Percentiles rank a stretch among this genome's conserved stretches.
These are phyloP conservation scores for Trichophyton verrucosum DNA, from an alignment of 2,329 filamentous ascomycete species.

Conservation along the genomic window DNA sequence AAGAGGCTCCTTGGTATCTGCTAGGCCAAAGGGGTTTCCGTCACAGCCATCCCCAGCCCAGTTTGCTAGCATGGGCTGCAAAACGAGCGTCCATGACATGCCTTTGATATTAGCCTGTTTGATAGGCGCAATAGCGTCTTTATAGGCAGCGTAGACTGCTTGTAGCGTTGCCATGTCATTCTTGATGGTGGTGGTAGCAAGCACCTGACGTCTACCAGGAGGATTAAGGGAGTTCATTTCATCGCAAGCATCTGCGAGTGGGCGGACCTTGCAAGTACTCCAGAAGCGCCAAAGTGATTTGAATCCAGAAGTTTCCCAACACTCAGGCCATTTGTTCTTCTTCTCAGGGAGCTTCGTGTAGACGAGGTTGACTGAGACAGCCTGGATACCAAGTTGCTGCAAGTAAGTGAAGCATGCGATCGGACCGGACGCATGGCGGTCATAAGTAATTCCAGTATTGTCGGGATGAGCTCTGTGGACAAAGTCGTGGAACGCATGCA, in stretches of 20 bases:
- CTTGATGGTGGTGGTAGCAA: constrained; percentile 27
- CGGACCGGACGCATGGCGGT: constrained; percentile 18
- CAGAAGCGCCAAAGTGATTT: constrained; percentile 22
- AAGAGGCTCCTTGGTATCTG: constrained; percentile 18
- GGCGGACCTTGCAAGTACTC: constrained; percentile 24
- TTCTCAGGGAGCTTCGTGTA: constrained; percentile 9
- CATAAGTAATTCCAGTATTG: constrained; percentile 8
- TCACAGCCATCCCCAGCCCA: constrained; percentile 18
- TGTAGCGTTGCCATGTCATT: constrained; percentile 23
- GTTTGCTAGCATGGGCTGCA: constrained; percentile 21
- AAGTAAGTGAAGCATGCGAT: constrained; percentile 18
- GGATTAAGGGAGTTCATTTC: constrained; percentile 23
- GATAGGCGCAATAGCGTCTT: constrained; percentile 18
- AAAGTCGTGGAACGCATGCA: constrained; percentile 18
- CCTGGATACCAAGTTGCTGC: constrained; percentile 5
- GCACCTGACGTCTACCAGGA: constrained; percentile 22
- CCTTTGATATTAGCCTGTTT: constrained; percentile 17
- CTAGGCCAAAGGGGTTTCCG: constrained; percentile 19
- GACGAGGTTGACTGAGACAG: not conserved
- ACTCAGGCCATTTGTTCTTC: constrained; percentile 20
- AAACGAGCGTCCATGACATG: constrained; percentile 24
- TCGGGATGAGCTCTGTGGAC: constrained; percentile 9
- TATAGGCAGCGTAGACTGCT: constrained; percentile 20
- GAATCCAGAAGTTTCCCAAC: constrained; percentile 23
- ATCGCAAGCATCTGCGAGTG: constrained; percentile 23